A percentile compares a stretch with the other conserved stretches of the same genome.
Evolutionary conservation across 441 rosid genomes (phyloP).

Genomic region (Jatropha podagrica): DNA sequence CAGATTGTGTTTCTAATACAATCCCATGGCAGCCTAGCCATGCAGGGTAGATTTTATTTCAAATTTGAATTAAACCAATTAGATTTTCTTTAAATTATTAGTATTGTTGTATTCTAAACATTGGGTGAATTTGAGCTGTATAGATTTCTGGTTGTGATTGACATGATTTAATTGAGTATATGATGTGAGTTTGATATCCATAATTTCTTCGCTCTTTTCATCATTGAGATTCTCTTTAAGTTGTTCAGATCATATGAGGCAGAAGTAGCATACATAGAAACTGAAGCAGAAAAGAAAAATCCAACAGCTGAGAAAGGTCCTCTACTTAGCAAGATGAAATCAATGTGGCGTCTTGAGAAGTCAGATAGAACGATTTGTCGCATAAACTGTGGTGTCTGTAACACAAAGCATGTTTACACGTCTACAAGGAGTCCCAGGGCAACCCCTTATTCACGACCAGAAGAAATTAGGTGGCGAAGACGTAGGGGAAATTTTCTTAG

Average conservation of each 20-base stretch:
- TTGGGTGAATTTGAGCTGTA: neutral
- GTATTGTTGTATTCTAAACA: neutral
- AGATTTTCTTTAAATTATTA: neutral
- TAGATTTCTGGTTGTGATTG: neutral
- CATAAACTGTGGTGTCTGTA: constrained; percentile 64
- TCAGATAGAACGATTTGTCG: constrained; percentile 64
- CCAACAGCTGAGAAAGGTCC: constrained; percentile 34
- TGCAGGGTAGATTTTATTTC: neutral
- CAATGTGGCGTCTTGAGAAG: constrained; percentile 38
- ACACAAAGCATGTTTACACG: constrained; percentile 31
- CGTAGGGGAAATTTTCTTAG: constrained; percentile 75
- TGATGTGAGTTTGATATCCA: neutral
- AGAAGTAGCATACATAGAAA: constrained; percentile 69
- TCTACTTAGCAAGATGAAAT: constrained; percentile 35
- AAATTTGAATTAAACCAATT: neutral
- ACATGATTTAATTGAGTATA: neutral
- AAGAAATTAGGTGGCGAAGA: constrained; percentile 58
- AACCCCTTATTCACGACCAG: constrained; percentile 35
- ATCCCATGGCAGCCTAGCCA: neutral
- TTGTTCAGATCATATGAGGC: constrained; percentile 75
- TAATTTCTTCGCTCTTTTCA: neutral
- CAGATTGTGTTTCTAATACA: neutral
- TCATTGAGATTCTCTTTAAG: constrained; percentile 8
- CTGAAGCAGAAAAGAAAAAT: constrained; percentile 48
- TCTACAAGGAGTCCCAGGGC: constrained; percentile 24